phyloP scores from a whole-genome alignment of 768 basidiomycete genomes.

The Favolaschia claudopus region DNA sequence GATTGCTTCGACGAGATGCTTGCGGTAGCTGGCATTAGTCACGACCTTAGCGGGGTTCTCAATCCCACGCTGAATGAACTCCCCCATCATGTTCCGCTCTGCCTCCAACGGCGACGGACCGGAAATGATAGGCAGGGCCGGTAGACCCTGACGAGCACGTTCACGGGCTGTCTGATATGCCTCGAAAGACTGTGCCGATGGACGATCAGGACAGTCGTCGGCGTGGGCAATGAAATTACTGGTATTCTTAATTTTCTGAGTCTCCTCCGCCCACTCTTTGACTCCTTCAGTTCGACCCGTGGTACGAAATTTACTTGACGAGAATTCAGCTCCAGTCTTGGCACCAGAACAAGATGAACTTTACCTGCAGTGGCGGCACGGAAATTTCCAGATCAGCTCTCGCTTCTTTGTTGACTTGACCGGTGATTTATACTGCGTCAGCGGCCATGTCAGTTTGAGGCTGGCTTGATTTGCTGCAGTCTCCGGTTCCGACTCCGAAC shows the following conservation, averaged over 20 bases:
- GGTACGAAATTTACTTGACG: background rate
- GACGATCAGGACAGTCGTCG: background rate
- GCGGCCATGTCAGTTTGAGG: too few species aligned
- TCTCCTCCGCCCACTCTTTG: background rate
- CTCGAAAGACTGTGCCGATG: slow-evolving; percentile 5
- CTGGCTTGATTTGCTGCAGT: too few species aligned
- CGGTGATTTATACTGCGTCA: too few species aligned
- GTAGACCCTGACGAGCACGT: background rate
- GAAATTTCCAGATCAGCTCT: too few species aligned
- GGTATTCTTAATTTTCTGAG: background rate
- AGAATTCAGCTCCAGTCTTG: background rate
- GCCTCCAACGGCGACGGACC: slow-evolving; percentile 5
- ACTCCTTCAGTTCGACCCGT: background rate
- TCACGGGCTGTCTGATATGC: background rate
- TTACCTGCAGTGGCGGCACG: background rate
- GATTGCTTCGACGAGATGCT: slow-evolving; percentile 8
- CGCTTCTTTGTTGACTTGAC: too few species aligned
- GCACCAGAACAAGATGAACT: background rate
- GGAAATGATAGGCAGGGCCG: background rate
- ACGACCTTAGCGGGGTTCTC: slow-evolving; percentile 11
- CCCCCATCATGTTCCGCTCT: background rate
- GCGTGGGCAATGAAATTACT: slow-evolving; percentile 15
- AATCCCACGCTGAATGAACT: slow-evolving; percentile 8
- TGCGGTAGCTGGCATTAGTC: slow-evolving; percentile 8
- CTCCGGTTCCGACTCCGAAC: too few species aligned